phyloP scores from a whole-genome alignment of 2,329 filamentous ascomycete species.

The Fusarium xylarioides region DNA sequence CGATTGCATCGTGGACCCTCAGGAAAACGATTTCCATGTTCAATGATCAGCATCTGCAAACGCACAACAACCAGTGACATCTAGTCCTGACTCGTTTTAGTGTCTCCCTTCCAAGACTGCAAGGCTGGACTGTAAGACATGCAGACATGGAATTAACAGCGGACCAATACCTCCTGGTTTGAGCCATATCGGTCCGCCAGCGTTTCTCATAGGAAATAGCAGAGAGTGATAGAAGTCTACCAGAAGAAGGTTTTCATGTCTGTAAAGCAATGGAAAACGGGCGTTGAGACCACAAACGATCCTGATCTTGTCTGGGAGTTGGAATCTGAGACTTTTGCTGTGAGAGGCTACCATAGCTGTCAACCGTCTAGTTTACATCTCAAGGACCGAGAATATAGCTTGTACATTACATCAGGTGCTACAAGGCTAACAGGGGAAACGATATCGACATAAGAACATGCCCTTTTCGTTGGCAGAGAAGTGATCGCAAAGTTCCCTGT shows the following conservation, averaged over 20 bases:
- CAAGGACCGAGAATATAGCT: not conserved
- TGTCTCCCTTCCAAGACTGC: not conserved
- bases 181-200: not conserved
- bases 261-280: conserved; percentile 19
- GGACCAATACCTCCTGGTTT: conserved; percentile 15
- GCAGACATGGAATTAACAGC: not conserved
- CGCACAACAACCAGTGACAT: not conserved
- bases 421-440: not conserved
- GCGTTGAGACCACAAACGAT: conserved; percentile 15
- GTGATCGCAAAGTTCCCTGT: conserved; percentile 5
- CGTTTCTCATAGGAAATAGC: not conserved
- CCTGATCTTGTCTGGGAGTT: not conserved
- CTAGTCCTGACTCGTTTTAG: not conserved
- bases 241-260: conserved; percentile 6
- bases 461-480: not conserved
- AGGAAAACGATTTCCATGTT: not conserved
- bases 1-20: not conserved
- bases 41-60: not conserved
- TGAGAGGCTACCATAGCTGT: not conserved
- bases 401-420: not conserved
- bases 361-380: not conserved
- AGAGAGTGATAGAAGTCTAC: conserved; percentile 26
- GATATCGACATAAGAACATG: not conserved
- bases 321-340: not conserved
- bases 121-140: conserved; percentile 16